Percentiles rank a stretch among this genome's conserved stretches.
These are phyloP conservation scores for Arachis monticola DNA, from an alignment of 331 rosid species.

Conservation along the genomic window DNA sequence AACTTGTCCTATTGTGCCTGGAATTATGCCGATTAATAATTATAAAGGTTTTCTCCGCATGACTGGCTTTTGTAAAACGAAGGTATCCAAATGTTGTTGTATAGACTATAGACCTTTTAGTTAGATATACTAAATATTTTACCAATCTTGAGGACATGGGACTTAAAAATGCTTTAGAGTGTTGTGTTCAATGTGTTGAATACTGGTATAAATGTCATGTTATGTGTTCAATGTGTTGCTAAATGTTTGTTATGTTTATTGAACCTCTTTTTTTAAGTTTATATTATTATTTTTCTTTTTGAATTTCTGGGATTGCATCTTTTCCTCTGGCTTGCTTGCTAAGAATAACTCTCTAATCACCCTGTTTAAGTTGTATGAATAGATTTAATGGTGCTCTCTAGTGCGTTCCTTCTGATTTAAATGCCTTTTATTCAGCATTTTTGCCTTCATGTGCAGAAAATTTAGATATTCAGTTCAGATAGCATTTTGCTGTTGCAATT, in stretches of 20 bases:
- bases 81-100: conserved; percentile 48
- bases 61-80: conserved; percentile 98
- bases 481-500: neutral
- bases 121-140: conserved; percentile 28
- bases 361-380: neutral
- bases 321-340: neutral
- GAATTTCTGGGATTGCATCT: neutral
- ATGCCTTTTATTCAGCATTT: conserved; percentile 8
- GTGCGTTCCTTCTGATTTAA: neutral
- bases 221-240: too few relatives aligned
- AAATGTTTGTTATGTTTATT: too few relatives aligned
- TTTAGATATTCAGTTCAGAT: conserved; percentile 10
- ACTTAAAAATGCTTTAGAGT: neutral
- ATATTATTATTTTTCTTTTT: neutral
- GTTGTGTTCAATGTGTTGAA: neutral
- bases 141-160: neutral
- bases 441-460: conserved; percentile 5
- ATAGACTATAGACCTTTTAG: conserved; percentile 8
- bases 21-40: conserved; percentile 97
- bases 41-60: conserved; percentile 94
- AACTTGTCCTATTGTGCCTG: conserved; percentile 94
- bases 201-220: neutral
- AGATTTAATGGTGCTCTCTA: neutral
- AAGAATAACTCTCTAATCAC: neutral
- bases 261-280: too few relatives aligned